Conservation (phyloP, 345 rosid genomes). For the Mangifera indica region DNA sequence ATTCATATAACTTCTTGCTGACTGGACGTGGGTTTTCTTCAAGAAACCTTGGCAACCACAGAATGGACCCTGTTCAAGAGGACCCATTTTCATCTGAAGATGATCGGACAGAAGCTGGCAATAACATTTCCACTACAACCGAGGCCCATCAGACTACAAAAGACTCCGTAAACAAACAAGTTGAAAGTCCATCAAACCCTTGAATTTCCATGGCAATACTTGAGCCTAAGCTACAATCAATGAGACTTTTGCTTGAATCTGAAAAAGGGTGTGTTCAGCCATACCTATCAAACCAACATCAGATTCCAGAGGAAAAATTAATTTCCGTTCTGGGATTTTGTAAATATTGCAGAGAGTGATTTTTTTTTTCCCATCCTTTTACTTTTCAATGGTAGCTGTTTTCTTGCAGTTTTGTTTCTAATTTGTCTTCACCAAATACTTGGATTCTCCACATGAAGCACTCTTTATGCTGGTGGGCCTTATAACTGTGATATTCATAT, state of each 20-base stretch:
- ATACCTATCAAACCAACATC: background rate
- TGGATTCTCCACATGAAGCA: conserved; percentile 5
- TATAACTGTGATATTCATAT: background rate
- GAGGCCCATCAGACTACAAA: conserved; percentile 33
- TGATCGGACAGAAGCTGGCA: conserved; percentile 31
- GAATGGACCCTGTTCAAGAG: conserved; percentile 35
- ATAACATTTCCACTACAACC: conserved; percentile 15
- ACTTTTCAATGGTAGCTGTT: background rate
- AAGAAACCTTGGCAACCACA: conserved; percentile 25
- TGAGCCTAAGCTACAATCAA: background rate
- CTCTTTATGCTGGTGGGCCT: conserved; percentile 5
- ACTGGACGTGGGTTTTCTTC: conserved; percentile 35
- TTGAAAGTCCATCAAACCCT: conserved; percentile 59
- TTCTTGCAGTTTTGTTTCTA: conserved; percentile 27
- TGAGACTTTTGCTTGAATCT: conserved; percentile 1
- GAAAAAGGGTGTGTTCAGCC: background rate
- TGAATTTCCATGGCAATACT: conserved; percentile 6
- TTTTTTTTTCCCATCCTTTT: background rate
- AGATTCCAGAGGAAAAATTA: conserved; percentile 1
- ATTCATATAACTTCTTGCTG: conserved; percentile 34
- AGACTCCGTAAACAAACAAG: conserved; percentile 34
- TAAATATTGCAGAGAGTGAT: conserved; percentile 24
- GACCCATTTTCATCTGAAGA: conserved; percentile 24
- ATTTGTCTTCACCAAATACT: background rate
- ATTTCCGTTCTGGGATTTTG: conserved; percentile 17